Evolutionary conservation across 108 stramenopile species (phyloP).

Genomic region (Skeletonema costatum): DNA sequence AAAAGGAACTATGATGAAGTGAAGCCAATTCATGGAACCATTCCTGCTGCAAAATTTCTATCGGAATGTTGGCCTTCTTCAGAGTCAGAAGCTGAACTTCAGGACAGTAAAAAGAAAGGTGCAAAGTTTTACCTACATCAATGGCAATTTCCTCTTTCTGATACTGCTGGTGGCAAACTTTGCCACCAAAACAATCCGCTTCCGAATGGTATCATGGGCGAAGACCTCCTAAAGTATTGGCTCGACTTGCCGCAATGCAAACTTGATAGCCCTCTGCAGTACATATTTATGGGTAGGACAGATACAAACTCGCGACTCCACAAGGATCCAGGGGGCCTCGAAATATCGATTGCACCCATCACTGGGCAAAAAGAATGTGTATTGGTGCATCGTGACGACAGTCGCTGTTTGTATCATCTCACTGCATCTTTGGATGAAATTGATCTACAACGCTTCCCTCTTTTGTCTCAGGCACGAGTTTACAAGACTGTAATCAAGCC

Average conservation of each 20-base stretch:
- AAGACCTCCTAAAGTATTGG: conserved; percentile 80
- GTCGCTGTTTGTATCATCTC: conserved; percentile 61
- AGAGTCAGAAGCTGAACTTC: conserved; percentile 2
- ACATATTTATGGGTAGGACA: conserved; percentile 81
- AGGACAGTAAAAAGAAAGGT: conserved; percentile 13
- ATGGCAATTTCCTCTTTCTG: conserved; percentile 87
- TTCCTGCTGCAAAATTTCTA: conserved; percentile 65
- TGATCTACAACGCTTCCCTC: conserved; percentile 64
- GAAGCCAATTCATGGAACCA: conserved; percentile 60
- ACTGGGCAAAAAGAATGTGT: conserved; percentile 82
- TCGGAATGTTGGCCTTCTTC: conserved; percentile 63
- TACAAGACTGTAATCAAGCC: conserved; percentile 70
- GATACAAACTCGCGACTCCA: conserved; percentile 75
- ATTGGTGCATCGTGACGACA: conserved; percentile 74
- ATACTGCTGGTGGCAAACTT: conserved; percentile 62
- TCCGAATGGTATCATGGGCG: conserved; percentile 65
- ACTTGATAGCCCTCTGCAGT: conserved; percentile 73
- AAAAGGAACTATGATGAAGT: conserved; percentile 69
- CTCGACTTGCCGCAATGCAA: conserved; percentile 59
- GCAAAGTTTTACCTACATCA: conserved; percentile 75
- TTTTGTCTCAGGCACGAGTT: conserved; percentile 60
- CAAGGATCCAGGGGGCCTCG: conserved; percentile 75
- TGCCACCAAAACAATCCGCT: conserved; percentile 62
- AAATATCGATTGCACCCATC: conserved; percentile 80
- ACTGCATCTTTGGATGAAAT: conserved; percentile 57